Conservation (phyloP, 345 rosid genomes). For the Heritiera fomes region DNA sequence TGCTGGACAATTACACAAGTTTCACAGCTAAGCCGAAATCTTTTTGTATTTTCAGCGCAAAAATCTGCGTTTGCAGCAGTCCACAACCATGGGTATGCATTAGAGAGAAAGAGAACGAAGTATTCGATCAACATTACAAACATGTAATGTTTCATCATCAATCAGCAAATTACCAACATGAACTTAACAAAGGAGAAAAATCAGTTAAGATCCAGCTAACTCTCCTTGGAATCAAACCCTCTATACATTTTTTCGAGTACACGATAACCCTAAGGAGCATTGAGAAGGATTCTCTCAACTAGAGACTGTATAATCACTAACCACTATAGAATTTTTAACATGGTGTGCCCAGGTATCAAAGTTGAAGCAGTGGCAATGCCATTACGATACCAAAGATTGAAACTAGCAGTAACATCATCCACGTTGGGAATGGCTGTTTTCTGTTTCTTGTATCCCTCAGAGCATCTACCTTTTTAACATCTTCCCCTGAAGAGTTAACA, state of each 20-base stretch:
- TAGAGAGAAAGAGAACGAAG: background rate
- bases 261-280: background rate
- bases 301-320: constrained; percentile 27
- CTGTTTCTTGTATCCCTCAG: constrained; percentile 41
- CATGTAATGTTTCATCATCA: constrained; percentile 19
- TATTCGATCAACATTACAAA: constrained; percentile 21
- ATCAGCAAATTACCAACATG: constrained; percentile 9
- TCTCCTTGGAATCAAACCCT: constrained; percentile 21
- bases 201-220: constrained; percentile 23
- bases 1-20: background rate
- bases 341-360: constrained; percentile 34
- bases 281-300: background rate
- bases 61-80: background rate
- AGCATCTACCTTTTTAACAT: constrained; percentile 33
- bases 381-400: constrained; percentile 89
- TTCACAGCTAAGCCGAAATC: background rate
- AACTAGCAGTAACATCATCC: constrained; percentile 82
- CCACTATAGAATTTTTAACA: constrained; percentile 20
- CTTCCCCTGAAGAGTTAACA: constrained; percentile 40
- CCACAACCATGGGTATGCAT: background rate
- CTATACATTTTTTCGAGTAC: constrained; percentile 2
- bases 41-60: background rate
- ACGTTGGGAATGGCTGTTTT: constrained; percentile 76
- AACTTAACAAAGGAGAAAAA: constrained; percentile 20
- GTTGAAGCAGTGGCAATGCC: constrained; percentile 97